phyloP scores from a whole-genome alignment of 768 basidiomycete genomes.

The Tulasnella sp. region DNA sequence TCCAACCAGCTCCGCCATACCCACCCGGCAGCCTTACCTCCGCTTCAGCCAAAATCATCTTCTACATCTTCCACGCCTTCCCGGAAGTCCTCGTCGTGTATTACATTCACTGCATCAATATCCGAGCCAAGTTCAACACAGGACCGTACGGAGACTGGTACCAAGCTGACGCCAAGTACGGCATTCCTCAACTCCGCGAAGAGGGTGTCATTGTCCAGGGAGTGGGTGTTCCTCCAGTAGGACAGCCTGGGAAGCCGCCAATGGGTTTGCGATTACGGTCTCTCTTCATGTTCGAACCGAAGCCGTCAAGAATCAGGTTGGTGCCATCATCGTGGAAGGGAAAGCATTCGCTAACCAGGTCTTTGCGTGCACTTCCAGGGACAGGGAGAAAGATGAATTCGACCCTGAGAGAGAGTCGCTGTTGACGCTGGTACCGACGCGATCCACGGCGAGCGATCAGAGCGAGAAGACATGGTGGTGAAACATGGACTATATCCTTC shows the following conservation, averaged over 20 bases:
- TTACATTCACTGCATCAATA: not conserved
- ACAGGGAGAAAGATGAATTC: too few relatives aligned
- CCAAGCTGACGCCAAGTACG: not conserved
- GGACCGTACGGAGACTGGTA: constrained; percentile 16
- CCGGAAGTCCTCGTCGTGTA: not conserved
- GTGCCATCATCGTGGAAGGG: too few relatives aligned
- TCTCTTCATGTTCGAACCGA: too few relatives aligned
- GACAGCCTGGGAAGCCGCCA: not conserved
- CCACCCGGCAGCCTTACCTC: constrained; percentile 11
- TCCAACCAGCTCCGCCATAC: not conserved
- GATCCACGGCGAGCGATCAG: not conserved
- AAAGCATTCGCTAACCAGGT: too few relatives aligned
- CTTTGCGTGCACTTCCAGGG: too few relatives aligned
- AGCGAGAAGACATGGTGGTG: not conserved
- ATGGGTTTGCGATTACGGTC: too few relatives aligned
- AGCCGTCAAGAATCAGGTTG: too few relatives aligned
- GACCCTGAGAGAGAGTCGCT: not conserved
- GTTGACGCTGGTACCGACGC: not conserved
- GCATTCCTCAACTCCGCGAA: constrained; percentile 13
- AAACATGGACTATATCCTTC: not conserved
- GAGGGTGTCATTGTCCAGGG: not conserved
- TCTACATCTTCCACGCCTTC: constrained; percentile 7
- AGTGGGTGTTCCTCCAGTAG: not conserved
- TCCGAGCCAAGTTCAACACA: constrained; percentile 14
- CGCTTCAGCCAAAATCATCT: not conserved